Conservation (phyloP, 2,329 filamentous ascomycete species). For the Orbilia oligospora region DNA sequence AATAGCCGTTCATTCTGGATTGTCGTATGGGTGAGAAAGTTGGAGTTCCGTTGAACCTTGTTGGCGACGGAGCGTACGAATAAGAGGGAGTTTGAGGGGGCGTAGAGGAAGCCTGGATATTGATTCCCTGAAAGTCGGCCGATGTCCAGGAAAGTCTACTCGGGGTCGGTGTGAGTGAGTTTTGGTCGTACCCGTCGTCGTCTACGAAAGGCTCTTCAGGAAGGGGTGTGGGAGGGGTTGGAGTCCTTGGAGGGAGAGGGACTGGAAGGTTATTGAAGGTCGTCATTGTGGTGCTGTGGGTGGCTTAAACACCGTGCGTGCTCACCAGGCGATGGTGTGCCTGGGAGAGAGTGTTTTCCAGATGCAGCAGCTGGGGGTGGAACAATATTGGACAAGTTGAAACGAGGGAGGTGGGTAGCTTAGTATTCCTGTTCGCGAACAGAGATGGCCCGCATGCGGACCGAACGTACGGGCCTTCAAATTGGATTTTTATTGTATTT, state of each 20-base stretch:
- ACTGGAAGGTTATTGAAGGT: conserved; percentile 60
- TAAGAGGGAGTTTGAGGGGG: conserved; percentile 53
- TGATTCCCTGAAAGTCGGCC: conserved; percentile 52
- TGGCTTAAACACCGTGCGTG: conserved; percentile 35
- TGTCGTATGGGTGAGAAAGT: conserved; percentile 45
- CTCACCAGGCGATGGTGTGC: conserved; percentile 58
- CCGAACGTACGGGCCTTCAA: background rate
- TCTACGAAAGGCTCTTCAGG: conserved; percentile 42
- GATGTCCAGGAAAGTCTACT: conserved; percentile 59
- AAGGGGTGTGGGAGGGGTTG: conserved; percentile 59
- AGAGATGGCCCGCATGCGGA: conserved; percentile 46
- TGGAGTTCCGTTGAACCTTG: conserved; percentile 51
- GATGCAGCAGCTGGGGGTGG: conserved; percentile 59
- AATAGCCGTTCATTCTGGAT: conserved; percentile 57
- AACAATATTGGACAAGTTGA: conserved; percentile 46
- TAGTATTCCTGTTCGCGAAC: conserved; percentile 53
- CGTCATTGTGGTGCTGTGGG: conserved; percentile 39
- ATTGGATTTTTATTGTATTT: too few species aligned
- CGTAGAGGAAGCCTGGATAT: conserved; percentile 43
- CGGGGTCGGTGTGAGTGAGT: conserved; percentile 48
- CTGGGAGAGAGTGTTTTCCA: conserved; percentile 60
- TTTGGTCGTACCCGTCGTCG: conserved; percentile 50
- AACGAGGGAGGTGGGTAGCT: conserved; percentile 52
- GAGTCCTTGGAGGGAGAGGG: conserved; percentile 57
- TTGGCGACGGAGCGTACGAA: conserved; percentile 43